These are phyloP conservation scores for Sequoiadendron giganteum DNA, from an alignment of 75 land plant genomes.

Conservation along the genomic window DNA sequence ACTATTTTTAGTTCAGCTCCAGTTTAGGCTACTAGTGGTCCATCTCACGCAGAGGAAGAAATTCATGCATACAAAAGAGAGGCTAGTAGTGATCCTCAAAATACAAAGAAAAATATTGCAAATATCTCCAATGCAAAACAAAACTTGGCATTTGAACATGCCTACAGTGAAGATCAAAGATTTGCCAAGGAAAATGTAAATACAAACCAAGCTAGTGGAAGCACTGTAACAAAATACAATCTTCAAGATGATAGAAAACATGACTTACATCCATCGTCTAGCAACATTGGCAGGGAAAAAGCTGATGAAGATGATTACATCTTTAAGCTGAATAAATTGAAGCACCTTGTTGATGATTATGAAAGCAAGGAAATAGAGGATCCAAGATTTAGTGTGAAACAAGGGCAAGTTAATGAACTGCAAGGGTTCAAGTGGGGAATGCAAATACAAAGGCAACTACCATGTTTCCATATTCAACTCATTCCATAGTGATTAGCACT, in stretches of 20 bases:
- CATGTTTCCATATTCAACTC: too few species aligned
- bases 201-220: not conserved
- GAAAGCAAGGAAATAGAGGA: not conserved
- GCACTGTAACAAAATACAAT: conserved; percentile 3
- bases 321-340: conserved; percentile 3
- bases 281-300: conserved; percentile 4
- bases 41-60: not conserved
- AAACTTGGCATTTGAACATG: not conserved
- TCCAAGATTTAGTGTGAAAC: not conserved
- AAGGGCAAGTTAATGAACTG: conserved; percentile 3
- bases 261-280: conserved; percentile 6
- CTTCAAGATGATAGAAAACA: conserved; percentile 6
- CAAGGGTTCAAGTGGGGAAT: not conserved
- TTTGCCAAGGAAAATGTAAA: conserved; percentile 9
- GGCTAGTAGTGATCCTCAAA: not conserved
- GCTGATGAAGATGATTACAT: not conserved
- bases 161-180: conserved; percentile 3
- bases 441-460: too few species aligned
- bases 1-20: not conserved
- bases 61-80: not conserved
- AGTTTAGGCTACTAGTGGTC: not conserved
- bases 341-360: conserved; percentile 5
- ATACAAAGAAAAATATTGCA: not conserved
- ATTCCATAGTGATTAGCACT: too few species aligned
- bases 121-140: not conserved